Conservation (phyloP, 1,284 basidiomycete species). For the Fereydounia khargensis region DNA sequence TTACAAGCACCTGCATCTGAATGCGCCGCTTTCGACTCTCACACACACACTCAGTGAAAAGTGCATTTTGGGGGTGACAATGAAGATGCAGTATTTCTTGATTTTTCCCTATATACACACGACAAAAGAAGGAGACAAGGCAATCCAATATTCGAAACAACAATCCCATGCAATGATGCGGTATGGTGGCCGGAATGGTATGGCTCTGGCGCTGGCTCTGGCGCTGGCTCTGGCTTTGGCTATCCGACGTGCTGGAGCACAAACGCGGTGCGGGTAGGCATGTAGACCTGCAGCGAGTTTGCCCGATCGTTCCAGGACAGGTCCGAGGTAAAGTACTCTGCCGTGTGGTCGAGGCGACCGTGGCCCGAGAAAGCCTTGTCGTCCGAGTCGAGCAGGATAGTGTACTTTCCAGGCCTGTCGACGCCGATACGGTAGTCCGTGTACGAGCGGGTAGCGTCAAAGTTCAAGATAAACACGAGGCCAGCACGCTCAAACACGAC, state of each 20-base stretch:
- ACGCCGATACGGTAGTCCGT: constrained; percentile 91
- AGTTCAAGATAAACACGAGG: constrained; percentile 93
- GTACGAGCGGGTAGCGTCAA: constrained; percentile 83
- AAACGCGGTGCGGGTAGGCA: constrained; percentile 72
- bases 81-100: no score
- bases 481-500: constrained; percentile 90
- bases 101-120: no score
- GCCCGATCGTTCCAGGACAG: constrained; percentile 86
- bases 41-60: no score
- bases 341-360: constrained; percentile 68
- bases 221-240: no score
- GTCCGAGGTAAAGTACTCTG: constrained; percentile 75
- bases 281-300: constrained; percentile 72
- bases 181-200: no score
- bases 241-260: constrained; percentile 64
- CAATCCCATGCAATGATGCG: no score
- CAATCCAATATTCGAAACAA: no score
- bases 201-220: no score
- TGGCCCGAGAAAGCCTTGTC: constrained; percentile 79
- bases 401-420: constrained; percentile 81
- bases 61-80: no score
- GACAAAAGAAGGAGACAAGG: no score
- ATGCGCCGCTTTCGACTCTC: no score
- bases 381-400: constrained; percentile 76
- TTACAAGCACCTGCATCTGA: no score